Evolutionary conservation across 257 asterid species (phyloP).

Genomic region (Solanum arcanum): DNA sequence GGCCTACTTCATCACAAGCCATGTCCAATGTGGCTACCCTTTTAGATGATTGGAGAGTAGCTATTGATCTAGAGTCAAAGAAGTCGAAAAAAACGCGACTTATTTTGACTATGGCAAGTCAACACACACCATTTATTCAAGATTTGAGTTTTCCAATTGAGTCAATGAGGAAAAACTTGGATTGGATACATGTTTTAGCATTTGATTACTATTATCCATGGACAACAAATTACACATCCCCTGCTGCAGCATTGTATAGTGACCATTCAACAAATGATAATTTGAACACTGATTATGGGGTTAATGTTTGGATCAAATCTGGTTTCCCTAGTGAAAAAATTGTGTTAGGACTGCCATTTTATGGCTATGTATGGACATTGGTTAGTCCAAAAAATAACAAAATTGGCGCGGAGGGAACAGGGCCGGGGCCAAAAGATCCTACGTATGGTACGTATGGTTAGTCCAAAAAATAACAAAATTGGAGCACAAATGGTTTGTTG

Average conservation of each 20-base stretch:
- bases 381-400: background rate
- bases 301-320: background rate
- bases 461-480: no score
- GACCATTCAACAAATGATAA: background rate
- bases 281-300: background rate
- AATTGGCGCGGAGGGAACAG: background rate
- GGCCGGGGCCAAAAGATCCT: background rate
- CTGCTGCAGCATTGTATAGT: background rate
- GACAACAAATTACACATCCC: background rate
- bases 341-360: background rate
- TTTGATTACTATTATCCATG: background rate
- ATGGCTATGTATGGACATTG: background rate
- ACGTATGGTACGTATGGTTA: background rate
- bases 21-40: slow-evolving; percentile 1
- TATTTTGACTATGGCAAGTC: background rate
- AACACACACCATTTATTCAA: background rate
- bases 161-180: slow-evolving; percentile 1
- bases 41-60: slow-evolving; percentile 9
- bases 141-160: slow-evolving; percentile 1
- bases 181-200: slow-evolving; percentile 8
- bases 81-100: background rate
- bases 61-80: slow-evolving; percentile 1
- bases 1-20: background rate
- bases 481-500: background rate
- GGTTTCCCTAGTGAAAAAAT: background rate